Evolutionary conservation across 2,329 filamentous ascomycete genomes (phyloP), one percentile per base, ranked within the genome.

Genomic region (Dothideomycetidae sp.): DNA sequence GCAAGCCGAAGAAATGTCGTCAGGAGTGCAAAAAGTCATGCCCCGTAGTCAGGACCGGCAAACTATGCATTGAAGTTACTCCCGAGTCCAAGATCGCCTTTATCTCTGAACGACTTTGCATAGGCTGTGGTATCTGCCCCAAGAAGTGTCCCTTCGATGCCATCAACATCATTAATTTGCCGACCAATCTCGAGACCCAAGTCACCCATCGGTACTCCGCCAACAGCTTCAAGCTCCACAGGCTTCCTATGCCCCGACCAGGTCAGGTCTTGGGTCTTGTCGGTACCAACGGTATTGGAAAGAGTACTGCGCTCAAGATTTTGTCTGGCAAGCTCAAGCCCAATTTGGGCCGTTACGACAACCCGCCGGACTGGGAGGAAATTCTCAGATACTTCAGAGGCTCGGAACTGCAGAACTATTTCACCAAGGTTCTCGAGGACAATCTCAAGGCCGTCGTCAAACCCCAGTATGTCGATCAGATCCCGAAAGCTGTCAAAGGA

Each of bases 1-100:
- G 82, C 72, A 90, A 90, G 60, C 82, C 82, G 42, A 88, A 86
- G 81, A 96, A 96, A 84, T 96, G 90, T 63, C 78, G 88, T 50
- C 88, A 94, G 68, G 90, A 98, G 64, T 98, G 90, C 73, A 96
- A 96, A 63, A 96, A 96, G 62, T 88, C 86, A 18, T 98, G 90
- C 61, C 85, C 92, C 18, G 90, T 98, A 46, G 90, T 98, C 50
- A 82, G 88, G 54, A 93, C 86, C 43, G 90, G 90, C 63, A 96
- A 94, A 70, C 77, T 92, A 49, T 93, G 86, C 64, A 94, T 96
- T 59, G 88, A 98, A 69, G 92, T 98, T 53, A 70, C 73, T 37
- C 68, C 82, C 45, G 74, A 82, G 41, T 92, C 88, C 48, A 88
- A 88, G 56, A 88, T 98, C 52, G 90, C 90, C 59, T 98, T 94